Conservation (phyloP, 73 alveolate species). For the Paramecium pentaurelia region DNA sequence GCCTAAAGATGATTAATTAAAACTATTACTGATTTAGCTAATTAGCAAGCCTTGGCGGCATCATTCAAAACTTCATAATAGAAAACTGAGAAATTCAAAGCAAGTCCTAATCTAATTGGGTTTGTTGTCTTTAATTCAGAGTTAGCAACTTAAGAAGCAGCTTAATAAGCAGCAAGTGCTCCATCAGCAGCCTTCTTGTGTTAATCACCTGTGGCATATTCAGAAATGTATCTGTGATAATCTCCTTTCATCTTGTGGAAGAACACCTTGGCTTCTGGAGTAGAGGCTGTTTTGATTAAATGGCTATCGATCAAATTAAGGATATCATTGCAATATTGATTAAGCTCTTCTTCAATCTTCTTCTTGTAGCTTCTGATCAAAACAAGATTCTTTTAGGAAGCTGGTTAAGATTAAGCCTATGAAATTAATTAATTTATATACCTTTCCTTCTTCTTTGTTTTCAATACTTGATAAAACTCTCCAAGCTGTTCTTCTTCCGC, state of each 20-base stretch:
- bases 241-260: slow-evolving; percentile 86
- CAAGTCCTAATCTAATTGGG: slow-evolving; percentile 87
- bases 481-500: slow-evolving; percentile 78
- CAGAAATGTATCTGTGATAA: slow-evolving; percentile 81
- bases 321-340: slow-evolving; percentile 67
- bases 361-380: slow-evolving; percentile 65
- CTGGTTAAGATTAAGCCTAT: slow-evolving; percentile 51
- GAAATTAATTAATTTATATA: slow-evolving; percentile 52
- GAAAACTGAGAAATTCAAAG: slow-evolving; percentile 90
- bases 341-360: slow-evolving; percentile 73
- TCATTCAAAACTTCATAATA: slow-evolving; percentile 89
- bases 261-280: slow-evolving; percentile 78
- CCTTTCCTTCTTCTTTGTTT: slow-evolving; percentile 74
- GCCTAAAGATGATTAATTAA: slow-evolving; percentile 70
- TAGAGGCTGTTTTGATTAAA: slow-evolving; percentile 68
- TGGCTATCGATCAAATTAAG: slow-evolving; percentile 63
- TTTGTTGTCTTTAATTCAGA: slow-evolving; percentile 75
- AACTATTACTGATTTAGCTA: slow-evolving; percentile 81
- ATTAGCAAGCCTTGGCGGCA: slow-evolving; percentile 82
- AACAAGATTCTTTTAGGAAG: slow-evolving; percentile 35
- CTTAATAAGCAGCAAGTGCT: slow-evolving; percentile 82
- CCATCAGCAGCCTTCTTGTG: slow-evolving; percentile 76
- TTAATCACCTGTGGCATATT: slow-evolving; percentile 69
- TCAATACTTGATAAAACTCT: slow-evolving; percentile 72
- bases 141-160: slow-evolving; percentile 76